Evolutionary conservation across 768 basidiomycete species (phyloP).

Genomic region (Lentinula boryana): DNA sequence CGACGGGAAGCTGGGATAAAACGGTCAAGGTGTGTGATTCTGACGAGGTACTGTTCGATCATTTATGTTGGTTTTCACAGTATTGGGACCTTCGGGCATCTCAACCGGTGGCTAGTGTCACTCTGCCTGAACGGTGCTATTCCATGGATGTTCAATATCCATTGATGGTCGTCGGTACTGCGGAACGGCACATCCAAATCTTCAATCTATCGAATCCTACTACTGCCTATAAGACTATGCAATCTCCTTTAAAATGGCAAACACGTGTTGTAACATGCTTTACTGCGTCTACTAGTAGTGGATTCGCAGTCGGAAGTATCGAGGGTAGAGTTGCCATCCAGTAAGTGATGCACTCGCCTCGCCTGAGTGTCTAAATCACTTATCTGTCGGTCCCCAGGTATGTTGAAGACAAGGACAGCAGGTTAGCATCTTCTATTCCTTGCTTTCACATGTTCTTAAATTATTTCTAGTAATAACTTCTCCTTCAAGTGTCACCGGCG

Average conservation of each 20-base stretch:
- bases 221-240: slow-evolving; percentile 73
- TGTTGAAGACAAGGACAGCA: slow-evolving; percentile 76
- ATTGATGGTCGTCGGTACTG: slow-evolving; percentile 88
- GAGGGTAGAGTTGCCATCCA: slow-evolving; percentile 95
- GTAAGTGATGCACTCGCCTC: slow-evolving; percentile 44
- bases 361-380: not conserved
- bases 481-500: slow-evolving; percentile 82
- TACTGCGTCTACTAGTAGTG: slow-evolving; percentile 56
- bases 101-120: slow-evolving; percentile 71
- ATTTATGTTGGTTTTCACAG: slow-evolving; percentile 30
- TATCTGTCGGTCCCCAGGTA: slow-evolving; percentile 42
- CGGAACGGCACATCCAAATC: slow-evolving; percentile 87
- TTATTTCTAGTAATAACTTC: slow-evolving; percentile 57
- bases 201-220: slow-evolving; percentile 83
- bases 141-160: slow-evolving; percentile 78
- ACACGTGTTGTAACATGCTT: slow-evolving; percentile 84
- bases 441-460: not conserved
- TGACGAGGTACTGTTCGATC: not conserved
- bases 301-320: slow-evolving; percentile 81
- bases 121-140: slow-evolving; percentile 88
- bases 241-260: slow-evolving; percentile 91
- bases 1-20: slow-evolving; percentile 98
- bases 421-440: slow-evolving; percentile 32
- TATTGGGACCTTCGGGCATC: slow-evolving; percentile 88
- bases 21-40: slow-evolving; percentile 71